Conservation (phyloP, 2,329 filamentous ascomycete species). For the Macrophomina tecta region DNA sequence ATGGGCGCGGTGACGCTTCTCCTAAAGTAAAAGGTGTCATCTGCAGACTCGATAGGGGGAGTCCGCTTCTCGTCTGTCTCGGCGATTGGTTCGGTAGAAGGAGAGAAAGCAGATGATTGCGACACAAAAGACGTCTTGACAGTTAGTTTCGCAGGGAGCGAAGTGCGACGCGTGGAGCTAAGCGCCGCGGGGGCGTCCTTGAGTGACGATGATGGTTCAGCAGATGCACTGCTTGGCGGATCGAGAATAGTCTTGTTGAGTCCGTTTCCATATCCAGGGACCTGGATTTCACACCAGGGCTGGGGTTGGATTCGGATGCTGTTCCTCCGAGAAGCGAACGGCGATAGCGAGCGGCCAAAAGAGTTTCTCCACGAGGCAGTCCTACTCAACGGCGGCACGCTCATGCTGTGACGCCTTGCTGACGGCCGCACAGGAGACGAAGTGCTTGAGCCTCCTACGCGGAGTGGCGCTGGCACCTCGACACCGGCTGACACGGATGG, state of each 20-base stretch:
- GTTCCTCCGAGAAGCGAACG: constrained; percentile 38
- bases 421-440: constrained; percentile 32
- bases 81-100: constrained; percentile 19
- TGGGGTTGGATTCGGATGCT: constrained; percentile 37
- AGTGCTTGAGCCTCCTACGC: constrained; percentile 34
- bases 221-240: background rate
- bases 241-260: constrained; percentile 35
- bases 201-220: background rate
- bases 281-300: constrained; percentile 46
- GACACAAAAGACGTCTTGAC: constrained; percentile 20
- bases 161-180: constrained; percentile 10
- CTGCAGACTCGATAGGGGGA: background rate
- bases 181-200: background rate
- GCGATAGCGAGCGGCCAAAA: constrained; percentile 38
- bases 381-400: constrained; percentile 32
- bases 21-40: background rate
- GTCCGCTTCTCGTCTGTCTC: constrained; percentile 25
- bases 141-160: constrained; percentile 16
- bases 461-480: constrained; percentile 40
- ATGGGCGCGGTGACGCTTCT: background rate
- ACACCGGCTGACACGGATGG: constrained; percentile 31
- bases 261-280: constrained; percentile 48
- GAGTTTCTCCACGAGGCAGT: constrained; percentile 45
- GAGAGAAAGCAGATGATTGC: constrained; percentile 2
- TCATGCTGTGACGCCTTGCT: constrained; percentile 30